Base-by-base conservation (phyloP, 2,329 filamentous ascomycete genomes). In the Phialemoniopsis sp. region DNA sequence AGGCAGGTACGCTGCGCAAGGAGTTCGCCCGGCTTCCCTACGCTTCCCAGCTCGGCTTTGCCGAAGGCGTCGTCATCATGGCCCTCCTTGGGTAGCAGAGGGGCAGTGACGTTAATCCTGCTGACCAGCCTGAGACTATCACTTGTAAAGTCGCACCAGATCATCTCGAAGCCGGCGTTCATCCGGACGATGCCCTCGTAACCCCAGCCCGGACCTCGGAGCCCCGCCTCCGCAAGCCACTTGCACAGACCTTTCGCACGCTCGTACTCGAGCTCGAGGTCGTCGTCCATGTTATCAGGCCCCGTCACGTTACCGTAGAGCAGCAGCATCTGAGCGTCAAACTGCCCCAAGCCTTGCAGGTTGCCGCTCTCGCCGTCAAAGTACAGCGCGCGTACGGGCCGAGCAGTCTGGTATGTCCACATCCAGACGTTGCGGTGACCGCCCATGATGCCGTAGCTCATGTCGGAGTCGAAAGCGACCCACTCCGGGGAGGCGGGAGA, bases 371-470 rank as follows among this genome's bases (percentile, higher is more conserved):
- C 64, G 36, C 71, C 72, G 50, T 76, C 72, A 41, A 76, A 72
- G 47, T 74, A 73, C 5, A 75, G 52, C 21, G 63, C 63, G 40
- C 58, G 61, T 8, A 67, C 52, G 9, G 58, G 52, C 5, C 62
- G 62, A 14, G 59, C 67, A 2, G 68, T 69, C 46, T 72, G 64
- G 49, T 71, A 76, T 2, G 67, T 72, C 29, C 73, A 56, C 56
- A 75, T 57, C 42, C 66, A 63, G 8, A 66, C 68, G 37, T 66
- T 52, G 28, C 62, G 56, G 17, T 58, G 56, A 1, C 54, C 55
- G 15, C 71, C 70, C 63, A 72, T 73, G 44, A 76, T 74, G 5
- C 66, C 67, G 46, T 75, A 75, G n/a, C 68, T 61, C 71, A 74
- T 75, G 41, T 68, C 69, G 49, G 69, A 55, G 48, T 75, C 72